Base-by-base conservation (phyloP, 345 rosid species). In the Camelina sativa region DNA sequence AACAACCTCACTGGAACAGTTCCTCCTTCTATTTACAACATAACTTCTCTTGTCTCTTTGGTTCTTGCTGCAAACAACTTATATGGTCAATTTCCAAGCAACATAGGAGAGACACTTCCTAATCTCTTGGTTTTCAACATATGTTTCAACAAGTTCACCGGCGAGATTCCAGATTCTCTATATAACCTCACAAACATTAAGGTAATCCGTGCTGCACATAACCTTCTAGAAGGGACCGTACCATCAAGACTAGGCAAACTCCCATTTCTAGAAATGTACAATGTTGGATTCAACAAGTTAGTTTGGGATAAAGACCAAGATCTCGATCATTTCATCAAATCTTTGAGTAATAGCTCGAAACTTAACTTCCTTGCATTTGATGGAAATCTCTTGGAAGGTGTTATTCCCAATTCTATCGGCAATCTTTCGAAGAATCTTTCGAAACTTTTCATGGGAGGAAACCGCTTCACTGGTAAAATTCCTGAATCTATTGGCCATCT, bases 21-120 rank as follows among this genome's bases (percentile, higher is more conserved):
- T 20, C 85, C 85, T 38, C 60, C 83, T 41, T 56, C 74, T 56
- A 73, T 84, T 19, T 84, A 82, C 73, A 84, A 82, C 74, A 82
- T 84, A 61, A 66, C 87, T 46, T 82, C 85, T 12, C n/a, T 84
- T 17, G 82, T 73, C 28, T 52, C 63, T 32, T 69, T 84, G 38
- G 84, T 75, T 65, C 23, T 82, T 32, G 87, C 85, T 55, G 78
- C 87, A 8, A 84, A 84, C 71, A 46, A 76, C 30, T 73, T 84
- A 2, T 67, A 81, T 76, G 85, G 87, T 16, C 67, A 67, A 37
- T 54, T 75, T 74, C 86, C 86, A 28, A 44, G 68, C 4, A 60
- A 79, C 71, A 62, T 84, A 8, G 86, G 84, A 34, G 73, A 72
- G 4, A 84, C 55, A 13, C 82, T 84, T 40, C 87, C 84, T 46